A percentile compares a stretch with the other conserved stretches of the same genome.
phyloP scores from a whole-genome alignment of 441 rosid genomes.

The Corymbia citriodora region DNA sequence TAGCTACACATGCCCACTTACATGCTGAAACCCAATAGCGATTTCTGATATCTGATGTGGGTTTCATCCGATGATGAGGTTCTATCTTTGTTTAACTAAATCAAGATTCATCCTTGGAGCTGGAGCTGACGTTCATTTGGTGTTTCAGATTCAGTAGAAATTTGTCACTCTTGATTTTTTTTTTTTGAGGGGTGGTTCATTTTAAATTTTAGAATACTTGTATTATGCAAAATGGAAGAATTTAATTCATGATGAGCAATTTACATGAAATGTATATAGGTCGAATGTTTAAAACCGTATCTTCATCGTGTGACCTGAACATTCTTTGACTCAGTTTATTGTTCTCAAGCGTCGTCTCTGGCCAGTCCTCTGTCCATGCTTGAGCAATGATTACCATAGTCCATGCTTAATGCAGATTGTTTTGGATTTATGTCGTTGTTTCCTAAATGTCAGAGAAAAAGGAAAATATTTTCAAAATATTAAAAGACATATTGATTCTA shows the following conservation, averaged over 20 bases:
- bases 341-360: background rate
- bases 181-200: background rate
- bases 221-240: background rate
- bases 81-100: no score
- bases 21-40: background rate
- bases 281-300: background rate
- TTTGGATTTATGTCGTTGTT: background rate
- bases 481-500: background rate
- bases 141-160: background rate
- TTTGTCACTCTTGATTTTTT: background rate
- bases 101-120: background rate
- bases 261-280: background rate
- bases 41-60: background rate
- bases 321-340: background rate
- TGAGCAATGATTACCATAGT: background rate
- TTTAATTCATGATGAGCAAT: no score
- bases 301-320: background rate
- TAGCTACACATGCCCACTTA: background rate
- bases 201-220: background rate
- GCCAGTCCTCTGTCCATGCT: background rate
- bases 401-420: background rate
- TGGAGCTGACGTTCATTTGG: background rate
- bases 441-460: background rate
- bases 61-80: no score
- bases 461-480: no score